Evolutionary conservation across 805 yeast genomes (phyloP), one percentile per base, ranked within the genome.

Genomic region (Saccharomycopsis javanensis): DNA sequence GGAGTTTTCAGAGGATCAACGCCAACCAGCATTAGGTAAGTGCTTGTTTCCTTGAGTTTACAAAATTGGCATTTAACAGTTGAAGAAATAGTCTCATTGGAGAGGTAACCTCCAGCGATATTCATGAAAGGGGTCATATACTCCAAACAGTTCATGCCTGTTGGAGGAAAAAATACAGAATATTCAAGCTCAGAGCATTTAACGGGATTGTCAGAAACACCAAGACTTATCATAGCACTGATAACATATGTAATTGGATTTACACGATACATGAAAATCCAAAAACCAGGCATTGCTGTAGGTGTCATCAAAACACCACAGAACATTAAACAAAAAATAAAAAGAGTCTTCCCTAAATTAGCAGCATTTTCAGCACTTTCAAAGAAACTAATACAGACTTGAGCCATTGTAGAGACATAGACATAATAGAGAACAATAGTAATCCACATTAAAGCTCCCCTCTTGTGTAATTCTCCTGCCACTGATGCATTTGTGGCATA

Each of bases 231-330:
- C 63, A 80, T 68, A 48, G 81, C 83, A 18, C 75, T 71, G 55
- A 86, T 72, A 71, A 84, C 75, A 63, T 85, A 86, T 0, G 89
- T 82, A 61, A 84, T 72, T 16, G 94, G 92, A 25, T 85, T 80
- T 18, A 75, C 78, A 67, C 90, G 75, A 75, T 85, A 86, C 88
- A 86, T 82, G 75, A 85, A 86, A 50, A 78, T 73, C 90, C 91
- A 83, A 75, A 87, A 87, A n/a, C 88, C 81, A 31, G 86, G 86
- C 73, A 84, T 66, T 33, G 69, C 72, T 18, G 73, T 66, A 50
- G 81, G 78, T 25, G 79, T 72, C 15, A 79, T 81, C 72, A 87
- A 72, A 50, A 85, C 88, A 76, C 96, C 96, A 76, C 89, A 85
- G 79, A 86, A 85, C 56, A 79, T 78, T 71, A 87, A 72, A 42